Evolutionary conservation across 768 basidiomycete genomes (phyloP).

Genomic region (Mycena vitilis): DNA sequence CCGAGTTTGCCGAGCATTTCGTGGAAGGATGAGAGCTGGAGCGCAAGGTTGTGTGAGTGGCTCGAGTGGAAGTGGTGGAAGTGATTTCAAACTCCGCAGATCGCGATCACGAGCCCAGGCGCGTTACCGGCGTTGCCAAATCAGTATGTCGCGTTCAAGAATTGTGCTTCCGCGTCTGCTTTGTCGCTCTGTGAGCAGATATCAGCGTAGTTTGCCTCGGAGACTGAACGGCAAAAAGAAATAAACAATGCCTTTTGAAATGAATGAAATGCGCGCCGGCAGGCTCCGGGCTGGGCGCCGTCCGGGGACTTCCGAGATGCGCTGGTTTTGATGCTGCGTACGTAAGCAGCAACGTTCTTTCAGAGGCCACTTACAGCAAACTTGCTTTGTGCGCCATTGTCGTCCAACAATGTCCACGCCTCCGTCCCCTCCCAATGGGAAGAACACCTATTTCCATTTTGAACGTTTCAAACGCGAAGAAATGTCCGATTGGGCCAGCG

Average conservation of each 20-base stretch:
- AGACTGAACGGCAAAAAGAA: too few relatives aligned
- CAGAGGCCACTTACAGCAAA: too few relatives aligned
- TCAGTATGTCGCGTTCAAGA: background rate
- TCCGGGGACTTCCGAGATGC: too few relatives aligned
- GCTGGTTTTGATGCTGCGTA: background rate
- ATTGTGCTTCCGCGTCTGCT: too few relatives aligned
- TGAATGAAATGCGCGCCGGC: too few relatives aligned
- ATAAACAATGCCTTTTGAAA: too few relatives aligned
- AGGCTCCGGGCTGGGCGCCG: too few relatives aligned
- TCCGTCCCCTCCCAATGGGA: slow-evolving; percentile 51
- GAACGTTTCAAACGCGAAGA: slow-evolving; percentile 84
- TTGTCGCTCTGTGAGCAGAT: too few relatives aligned
- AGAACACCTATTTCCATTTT: slow-evolving; percentile 71
- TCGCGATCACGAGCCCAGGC: slow-evolving; percentile 18
- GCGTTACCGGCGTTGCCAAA: background rate
- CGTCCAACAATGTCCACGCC: slow-evolving; percentile 55
- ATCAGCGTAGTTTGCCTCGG: too few relatives aligned
- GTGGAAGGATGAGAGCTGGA: background rate
- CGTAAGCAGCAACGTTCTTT: too few relatives aligned
- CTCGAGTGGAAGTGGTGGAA: background rate
- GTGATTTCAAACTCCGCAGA: slow-evolving; percentile 25
- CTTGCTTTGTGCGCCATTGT: background rate
- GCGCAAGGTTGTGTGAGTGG: background rate
- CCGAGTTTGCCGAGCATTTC: slow-evolving; percentile 73
- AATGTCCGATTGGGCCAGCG: slow-evolving; percentile 79